phyloP scores from a whole-genome alignment of 1,284 basidiomycete species.

The Trichosporon faecale region DNA sequence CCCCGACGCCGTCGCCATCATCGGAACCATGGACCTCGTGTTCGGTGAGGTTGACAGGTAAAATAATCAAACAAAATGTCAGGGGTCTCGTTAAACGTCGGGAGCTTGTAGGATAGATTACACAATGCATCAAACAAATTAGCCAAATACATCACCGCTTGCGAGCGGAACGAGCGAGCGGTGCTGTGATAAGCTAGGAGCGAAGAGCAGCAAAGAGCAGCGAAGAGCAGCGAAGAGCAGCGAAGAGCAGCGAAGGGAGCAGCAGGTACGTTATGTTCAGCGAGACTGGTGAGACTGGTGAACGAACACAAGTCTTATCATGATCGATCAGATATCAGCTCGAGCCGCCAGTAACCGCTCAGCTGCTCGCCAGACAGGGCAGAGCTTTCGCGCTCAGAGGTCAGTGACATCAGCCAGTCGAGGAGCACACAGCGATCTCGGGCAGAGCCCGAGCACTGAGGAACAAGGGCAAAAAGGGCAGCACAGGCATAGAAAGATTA shows the following conservation, averaged over 20 bases:
- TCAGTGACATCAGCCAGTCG: not conserved
- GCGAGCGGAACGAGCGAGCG: not conserved
- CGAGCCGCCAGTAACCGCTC: too few species aligned
- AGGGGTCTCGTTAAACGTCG: conserved; percentile 4
- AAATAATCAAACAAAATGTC: conserved; percentile 2
- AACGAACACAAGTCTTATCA: not conserved
- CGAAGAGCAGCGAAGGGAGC: not conserved
- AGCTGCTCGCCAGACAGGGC: not conserved
- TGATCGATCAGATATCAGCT: too few species aligned
- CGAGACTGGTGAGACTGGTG: too few species aligned
- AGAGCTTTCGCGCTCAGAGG: not conserved
- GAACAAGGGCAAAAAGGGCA: not conserved
- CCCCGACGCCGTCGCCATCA: conserved; percentile 86
- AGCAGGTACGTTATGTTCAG: too few species aligned
- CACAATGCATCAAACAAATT: conserved; percentile 23
- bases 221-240: not conserved
- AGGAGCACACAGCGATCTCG: not conserved
- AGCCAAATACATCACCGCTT: not conserved
- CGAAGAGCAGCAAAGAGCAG: not conserved
- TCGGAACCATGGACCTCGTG: conserved; percentile 83
- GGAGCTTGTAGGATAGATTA: conserved; percentile 25
- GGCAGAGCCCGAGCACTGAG: not conserved
- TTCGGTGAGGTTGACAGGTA: conserved; percentile 66
- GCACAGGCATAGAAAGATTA: conserved; percentile 4
- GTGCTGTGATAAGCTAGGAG: not conserved